Percentiles rank a stretch among this genome's conserved stretches.
These are phyloP conservation scores for Pyrus communis DNA, from an alignment of 306 rosid genomes.

Conservation along the genomic window DNA sequence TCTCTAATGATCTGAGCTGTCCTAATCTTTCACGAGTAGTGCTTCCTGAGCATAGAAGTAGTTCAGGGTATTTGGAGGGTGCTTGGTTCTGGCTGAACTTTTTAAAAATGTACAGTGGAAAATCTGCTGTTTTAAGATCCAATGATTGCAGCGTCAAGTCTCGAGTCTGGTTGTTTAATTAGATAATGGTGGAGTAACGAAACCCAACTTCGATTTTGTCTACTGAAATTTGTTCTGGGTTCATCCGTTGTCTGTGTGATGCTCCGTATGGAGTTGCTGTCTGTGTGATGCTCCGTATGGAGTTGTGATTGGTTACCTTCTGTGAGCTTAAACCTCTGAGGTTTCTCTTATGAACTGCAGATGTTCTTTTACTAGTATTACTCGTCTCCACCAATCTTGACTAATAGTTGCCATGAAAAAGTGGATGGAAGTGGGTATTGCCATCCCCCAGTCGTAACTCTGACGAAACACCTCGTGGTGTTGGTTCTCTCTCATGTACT, in stretches of 20 bases:
- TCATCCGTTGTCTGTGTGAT: not conserved
- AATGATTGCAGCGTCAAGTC: not conserved
- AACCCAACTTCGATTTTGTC: not conserved
- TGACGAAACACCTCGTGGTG: too few relatives aligned
- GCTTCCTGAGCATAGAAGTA: not conserved
- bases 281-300: too few relatives aligned
- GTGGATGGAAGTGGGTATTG: too few relatives aligned
- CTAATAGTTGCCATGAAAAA: too few relatives aligned
- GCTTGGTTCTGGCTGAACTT: not conserved
- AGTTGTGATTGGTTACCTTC: too few relatives aligned
- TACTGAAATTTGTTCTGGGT: not conserved
- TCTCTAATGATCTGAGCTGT: conserved; percentile 15
- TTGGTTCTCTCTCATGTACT: too few relatives aligned
- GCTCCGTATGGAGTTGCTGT: too few relatives aligned
- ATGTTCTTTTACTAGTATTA: too few relatives aligned
- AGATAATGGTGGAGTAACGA: not conserved
- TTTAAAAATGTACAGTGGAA: not conserved
- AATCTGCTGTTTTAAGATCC: not conserved
- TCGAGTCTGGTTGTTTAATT: not conserved
- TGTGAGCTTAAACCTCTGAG: too few relatives aligned
- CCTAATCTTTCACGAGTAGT: not conserved
- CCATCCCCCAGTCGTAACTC: too few relatives aligned
- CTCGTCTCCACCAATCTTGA: too few relatives aligned
- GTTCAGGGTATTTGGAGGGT: not conserved
- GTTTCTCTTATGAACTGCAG: too few relatives aligned